phyloP scores from a whole-genome alignment of 2,329 filamentous ascomycete species.

The Arachnomyces sp. region DNA sequence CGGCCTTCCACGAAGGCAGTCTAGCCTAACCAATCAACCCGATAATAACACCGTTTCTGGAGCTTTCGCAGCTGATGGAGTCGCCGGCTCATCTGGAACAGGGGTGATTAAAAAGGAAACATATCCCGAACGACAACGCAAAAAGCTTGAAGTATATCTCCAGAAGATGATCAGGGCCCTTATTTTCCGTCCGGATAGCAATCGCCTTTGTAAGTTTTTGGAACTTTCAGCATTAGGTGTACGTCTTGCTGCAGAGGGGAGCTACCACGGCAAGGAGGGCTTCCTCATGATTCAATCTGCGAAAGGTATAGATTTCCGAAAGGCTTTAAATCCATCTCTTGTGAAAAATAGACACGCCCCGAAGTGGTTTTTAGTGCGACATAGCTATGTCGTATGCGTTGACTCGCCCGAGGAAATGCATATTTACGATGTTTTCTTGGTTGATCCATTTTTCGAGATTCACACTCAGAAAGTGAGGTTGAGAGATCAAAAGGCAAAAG shows the following conservation, averaged over 20 bases:
- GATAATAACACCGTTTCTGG: slow-evolving; percentile 33
- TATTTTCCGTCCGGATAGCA: slow-evolving; percentile 94
- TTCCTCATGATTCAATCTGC: slow-evolving; percentile 85
- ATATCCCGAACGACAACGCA: slow-evolving; percentile 75
- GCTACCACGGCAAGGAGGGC: slow-evolving; percentile 96
- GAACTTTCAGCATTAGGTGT: slow-evolving; percentile 92
- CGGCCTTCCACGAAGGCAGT: slow-evolving; percentile 51
- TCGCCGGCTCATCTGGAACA: slow-evolving; percentile 23
- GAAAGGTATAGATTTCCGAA: slow-evolving; percentile 79
- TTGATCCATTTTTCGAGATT: slow-evolving; percentile 79
- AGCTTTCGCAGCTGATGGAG: slow-evolving; percentile 23
- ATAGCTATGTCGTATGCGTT: slow-evolving; percentile 97
- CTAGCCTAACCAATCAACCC: slow-evolving; percentile 40
- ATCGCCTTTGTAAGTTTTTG: slow-evolving; percentile 88
- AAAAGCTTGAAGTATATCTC: slow-evolving; percentile 80
- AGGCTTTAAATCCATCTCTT: slow-evolving; percentile 68
- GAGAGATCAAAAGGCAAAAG: slow-evolving; percentile 44
- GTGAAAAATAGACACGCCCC: slow-evolving; percentile 76
- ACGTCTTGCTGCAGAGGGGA: slow-evolving; percentile 85
- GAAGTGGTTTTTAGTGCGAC: slow-evolving; percentile 96
- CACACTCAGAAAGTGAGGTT: slow-evolving; percentile 60
- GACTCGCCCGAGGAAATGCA: slow-evolving; percentile 98
- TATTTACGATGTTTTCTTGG: slow-evolving; percentile 96
- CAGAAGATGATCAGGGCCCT: slow-evolving; percentile 93
- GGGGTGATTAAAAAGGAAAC: slow-evolving; percentile 41